phyloP scores from a whole-genome alignment of 179 eudicot genomes.

The Actinidia chinensis region DNA sequence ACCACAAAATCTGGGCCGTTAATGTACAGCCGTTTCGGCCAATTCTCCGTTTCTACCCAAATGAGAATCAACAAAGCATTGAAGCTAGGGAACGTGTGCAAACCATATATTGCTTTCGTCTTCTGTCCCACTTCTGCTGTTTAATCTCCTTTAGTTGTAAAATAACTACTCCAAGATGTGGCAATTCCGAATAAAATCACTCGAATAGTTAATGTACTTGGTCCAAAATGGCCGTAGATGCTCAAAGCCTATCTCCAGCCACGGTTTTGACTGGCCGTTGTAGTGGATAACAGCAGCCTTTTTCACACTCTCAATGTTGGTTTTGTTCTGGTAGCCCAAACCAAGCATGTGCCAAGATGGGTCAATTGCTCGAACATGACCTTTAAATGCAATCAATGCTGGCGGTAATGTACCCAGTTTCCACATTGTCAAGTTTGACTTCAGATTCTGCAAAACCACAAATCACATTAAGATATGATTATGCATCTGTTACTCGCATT shows the following conservation, averaged over 20 bases:
- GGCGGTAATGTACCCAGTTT: constrained; percentile 98
- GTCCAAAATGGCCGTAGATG: constrained; percentile 99
- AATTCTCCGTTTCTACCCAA: constrained; percentile 18
- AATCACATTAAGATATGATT: background rate
- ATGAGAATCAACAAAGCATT: constrained; percentile 24
- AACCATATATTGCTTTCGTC: constrained; percentile 14
- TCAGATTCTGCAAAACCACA: constrained; percentile 67
- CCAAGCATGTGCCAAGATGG: constrained; percentile 99
- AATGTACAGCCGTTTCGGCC: constrained; percentile 22
- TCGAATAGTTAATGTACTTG: constrained; percentile 84
- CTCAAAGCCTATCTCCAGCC: constrained; percentile 94
- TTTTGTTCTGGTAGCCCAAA: constrained; percentile 91
- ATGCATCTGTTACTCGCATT: background rate
- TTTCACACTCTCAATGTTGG: constrained; percentile 63
- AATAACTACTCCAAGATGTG: constrained; percentile 81
- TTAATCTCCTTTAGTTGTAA: constrained; percentile 15
- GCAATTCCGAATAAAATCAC: constrained; percentile 80
- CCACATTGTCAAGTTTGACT: constrained; percentile 91
- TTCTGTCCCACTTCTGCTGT: constrained; percentile 16
- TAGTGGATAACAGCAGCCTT: constrained; percentile 97
- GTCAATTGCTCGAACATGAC: constrained; percentile 82
- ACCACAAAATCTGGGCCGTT: background rate
- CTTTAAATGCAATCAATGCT: constrained; percentile 93
- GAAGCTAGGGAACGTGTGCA: constrained; percentile 21
- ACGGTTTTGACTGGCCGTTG: constrained; percentile 97